Conservation (phyloP, 768 basidiomycete species). For the Lactifluus echinatus region DNA sequence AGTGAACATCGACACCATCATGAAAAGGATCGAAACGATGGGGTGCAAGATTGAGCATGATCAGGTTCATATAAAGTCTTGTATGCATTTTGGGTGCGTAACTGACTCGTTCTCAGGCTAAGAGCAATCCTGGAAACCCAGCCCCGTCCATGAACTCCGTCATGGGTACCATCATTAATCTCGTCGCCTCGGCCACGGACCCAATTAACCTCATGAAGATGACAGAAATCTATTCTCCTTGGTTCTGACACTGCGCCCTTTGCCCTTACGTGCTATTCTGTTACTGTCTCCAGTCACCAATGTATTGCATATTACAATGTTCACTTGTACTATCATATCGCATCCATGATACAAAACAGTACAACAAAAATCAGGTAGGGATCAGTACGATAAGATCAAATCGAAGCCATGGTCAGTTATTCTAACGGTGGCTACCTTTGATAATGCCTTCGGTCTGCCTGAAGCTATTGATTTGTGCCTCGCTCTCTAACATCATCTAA, state of each 20-base stretch:
- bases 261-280: conserved; percentile 1
- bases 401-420: neutral
- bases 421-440: conserved; percentile 15
- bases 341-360: conserved; percentile 13
- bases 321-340: conserved; percentile 12
- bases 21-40: conserved; percentile 74
- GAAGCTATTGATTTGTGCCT: conserved; percentile 56
- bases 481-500: conserved; percentile 73
- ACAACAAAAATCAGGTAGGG: conserved; percentile 8
- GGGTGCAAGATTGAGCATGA: conserved; percentile 84
- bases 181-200: conserved; percentile 82
- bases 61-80: conserved; percentile 39
- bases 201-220: conserved; percentile 78
- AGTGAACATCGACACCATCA: conserved; percentile 56
- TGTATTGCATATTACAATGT: conserved; percentile 8
- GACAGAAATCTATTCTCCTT: conserved; percentile 78
- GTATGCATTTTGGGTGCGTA: neutral
- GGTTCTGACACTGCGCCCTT: conserved; percentile 47
- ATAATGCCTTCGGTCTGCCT: conserved; percentile 65
- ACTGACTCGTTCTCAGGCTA: conserved; percentile 23
- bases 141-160: conserved; percentile 41
- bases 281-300: conserved; percentile 7
- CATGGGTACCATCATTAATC: conserved; percentile 72
- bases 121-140: conserved; percentile 28
- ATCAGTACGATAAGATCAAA: neutral